A percentile compares a stretch with the other conserved stretches of the same genome.
phyloP scores from a whole-genome alignment of 1,284 basidiomycete genomes.

The Apiotrichum domesticum region DNA sequence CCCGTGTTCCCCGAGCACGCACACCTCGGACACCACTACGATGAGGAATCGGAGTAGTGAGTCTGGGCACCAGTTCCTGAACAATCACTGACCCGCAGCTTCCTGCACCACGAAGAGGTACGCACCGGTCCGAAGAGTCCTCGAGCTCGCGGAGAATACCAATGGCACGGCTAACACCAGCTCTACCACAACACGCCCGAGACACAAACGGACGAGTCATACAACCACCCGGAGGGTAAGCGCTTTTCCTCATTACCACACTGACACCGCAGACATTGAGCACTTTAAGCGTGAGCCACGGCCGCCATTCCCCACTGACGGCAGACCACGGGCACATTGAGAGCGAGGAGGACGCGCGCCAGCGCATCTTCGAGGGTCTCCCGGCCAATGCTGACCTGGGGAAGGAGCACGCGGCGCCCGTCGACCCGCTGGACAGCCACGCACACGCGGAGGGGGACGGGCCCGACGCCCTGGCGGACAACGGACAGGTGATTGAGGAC shows the following conservation, averaged over 20 bases:
- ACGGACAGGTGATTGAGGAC: neutral
- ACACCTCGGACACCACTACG: conserved; percentile 63
- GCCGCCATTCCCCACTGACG: neutral
- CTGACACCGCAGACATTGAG: conserved; percentile 28
- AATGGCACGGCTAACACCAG: conserved; percentile 41
- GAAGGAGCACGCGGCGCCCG: conserved; percentile 33
- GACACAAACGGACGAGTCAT: conserved; percentile 91
- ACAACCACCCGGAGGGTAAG: conserved; percentile 84
- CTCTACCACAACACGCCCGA: conserved; percentile 90
- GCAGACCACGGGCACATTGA: conserved; percentile 77
- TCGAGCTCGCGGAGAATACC: too few species aligned
- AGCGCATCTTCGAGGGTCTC: conserved; percentile 45
- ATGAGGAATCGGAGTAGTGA: conserved; percentile 52
- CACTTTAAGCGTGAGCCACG: conserved; percentile 32
- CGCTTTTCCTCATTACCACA: conserved; percentile 4
- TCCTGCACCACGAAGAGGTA: conserved; percentile 83
- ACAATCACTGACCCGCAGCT: conserved; percentile 44
- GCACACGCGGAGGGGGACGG: conserved; percentile 40
- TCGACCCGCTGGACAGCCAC: conserved; percentile 41
- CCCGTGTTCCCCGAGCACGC: conserved; percentile 89
- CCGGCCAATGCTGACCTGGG: conserved; percentile 31
- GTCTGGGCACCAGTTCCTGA: conserved; percentile 9
- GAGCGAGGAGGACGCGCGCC: conserved; percentile 61
- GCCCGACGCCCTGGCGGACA: conserved; percentile 11
- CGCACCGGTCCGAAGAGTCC: neutral